These are phyloP conservation scores for Scutellaria baicalensis DNA, from an alignment of 257 asterid genomes.

Conservation along the genomic window DNA sequence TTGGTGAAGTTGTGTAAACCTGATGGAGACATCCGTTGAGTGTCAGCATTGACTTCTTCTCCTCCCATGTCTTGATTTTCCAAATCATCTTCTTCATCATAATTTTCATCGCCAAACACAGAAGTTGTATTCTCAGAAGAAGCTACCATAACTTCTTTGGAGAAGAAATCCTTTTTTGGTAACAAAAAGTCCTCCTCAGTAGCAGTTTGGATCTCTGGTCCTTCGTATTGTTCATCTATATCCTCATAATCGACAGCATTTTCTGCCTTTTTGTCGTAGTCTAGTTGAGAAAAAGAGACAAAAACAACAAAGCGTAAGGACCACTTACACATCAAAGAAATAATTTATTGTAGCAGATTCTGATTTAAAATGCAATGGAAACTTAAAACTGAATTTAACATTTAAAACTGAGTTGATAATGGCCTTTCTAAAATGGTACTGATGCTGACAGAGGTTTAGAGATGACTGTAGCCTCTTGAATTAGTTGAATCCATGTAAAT, in stretches of 20 bases:
- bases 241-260: slow-evolving; percentile 98
- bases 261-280: slow-evolving; percentile 89
- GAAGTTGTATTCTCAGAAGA: slow-evolving; percentile 50
- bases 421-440: not conserved
- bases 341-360: not conserved
- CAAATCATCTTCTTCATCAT: slow-evolving; percentile 74
- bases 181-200: slow-evolving; percentile 90
- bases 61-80: slow-evolving; percentile 44
- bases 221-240: slow-evolving; percentile 95
- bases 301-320: slow-evolving; percentile 14
- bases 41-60: slow-evolving; percentile 30
- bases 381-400: not conserved
- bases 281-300: slow-evolving; percentile 27
- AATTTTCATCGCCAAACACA: slow-evolving; percentile 87
- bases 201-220: slow-evolving; percentile 87
- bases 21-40: slow-evolving; percentile 36
- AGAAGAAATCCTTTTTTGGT: slow-evolving; percentile 58
- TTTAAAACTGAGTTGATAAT: not conserved
- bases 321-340: not conserved
- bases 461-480: not conserved
- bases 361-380: slow-evolving; percentile 8
- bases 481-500: not conserved
- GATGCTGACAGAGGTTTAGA: not conserved
- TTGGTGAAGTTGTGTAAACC: slow-evolving; percentile 33
- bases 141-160: slow-evolving; percentile 49